Evolutionary conservation across 1,139 yeast species (phyloP).

Genomic region (Debaryomyces psychrophilus): DNA sequence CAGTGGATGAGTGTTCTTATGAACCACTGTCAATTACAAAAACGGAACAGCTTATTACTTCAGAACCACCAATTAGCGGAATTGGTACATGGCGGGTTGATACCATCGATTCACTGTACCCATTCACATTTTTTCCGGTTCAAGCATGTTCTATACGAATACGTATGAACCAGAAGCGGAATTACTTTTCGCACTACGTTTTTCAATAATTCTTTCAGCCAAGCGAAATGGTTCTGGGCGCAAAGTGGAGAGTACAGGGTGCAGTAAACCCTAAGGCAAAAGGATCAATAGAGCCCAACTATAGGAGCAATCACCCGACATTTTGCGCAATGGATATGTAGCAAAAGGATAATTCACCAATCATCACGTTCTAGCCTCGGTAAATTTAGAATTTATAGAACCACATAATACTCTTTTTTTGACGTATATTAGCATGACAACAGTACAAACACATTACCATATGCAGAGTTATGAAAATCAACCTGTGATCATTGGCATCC

Average conservation of each 20-base stretch:
- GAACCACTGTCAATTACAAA: neutral
- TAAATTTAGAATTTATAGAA: neutral
- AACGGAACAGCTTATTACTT: neutral
- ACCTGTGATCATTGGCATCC: no score
- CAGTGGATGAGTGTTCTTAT: slow-evolving; percentile 3
- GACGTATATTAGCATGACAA: no score
- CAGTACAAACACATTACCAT: no score
- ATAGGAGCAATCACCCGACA: no score
- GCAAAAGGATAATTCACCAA: neutral
- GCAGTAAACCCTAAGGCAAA: neutral
- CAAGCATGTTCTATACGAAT: no score
- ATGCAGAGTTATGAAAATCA: no score
- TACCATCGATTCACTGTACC: no score
- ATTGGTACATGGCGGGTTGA: neutral
- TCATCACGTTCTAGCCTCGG: neutral
- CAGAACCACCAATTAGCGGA: neutral
- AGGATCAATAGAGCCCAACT: no score
- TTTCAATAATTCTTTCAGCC: neutral
- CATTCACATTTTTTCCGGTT: no score
- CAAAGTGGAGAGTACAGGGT: neutral
- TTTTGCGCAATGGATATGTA: neutral
- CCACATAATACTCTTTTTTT: no score
- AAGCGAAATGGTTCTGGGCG: neutral
- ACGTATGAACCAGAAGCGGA: no score
- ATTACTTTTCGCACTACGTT: neutral